Base-by-base conservation (phyloP, 176 grass and related monocot genomes). In the Zizania latifolia region DNA sequence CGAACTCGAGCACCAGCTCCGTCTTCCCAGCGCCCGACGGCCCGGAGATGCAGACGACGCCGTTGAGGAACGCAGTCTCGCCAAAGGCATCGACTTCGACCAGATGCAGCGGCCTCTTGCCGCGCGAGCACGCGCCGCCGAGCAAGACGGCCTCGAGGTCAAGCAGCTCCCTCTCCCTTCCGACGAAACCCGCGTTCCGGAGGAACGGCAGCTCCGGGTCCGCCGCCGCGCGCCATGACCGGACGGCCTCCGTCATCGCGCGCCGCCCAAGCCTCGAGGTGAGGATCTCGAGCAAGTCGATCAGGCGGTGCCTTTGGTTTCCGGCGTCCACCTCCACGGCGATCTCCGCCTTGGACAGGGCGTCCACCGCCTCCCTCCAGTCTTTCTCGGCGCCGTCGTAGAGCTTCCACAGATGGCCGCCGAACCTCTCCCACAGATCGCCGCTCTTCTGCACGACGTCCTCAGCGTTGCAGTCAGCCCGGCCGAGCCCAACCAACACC, bases 1-100 rank as follows among this genome's bases (percentile, higher is more conserved):
- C 92, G 62, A 81, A 94, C 70, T 88, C 88, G 0, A 94, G 53
- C 59, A 74, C 59, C 2, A 91, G 65, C 60, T 91, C 88, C 1
- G 88, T 95, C 78, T 95, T 95, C 4, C 88, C 88, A 15, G 77
- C 56, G 3, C 92, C 85, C 0, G 92, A 78, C 39, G 59, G 72
- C 33, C 88, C 92, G 21, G 63, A 62, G 32, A 94, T 69, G 62
- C 88, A 91, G 4, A 76, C 76, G 12, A 82, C 50, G 55, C 92
- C 83, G 36, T 37, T 60, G 0, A 82, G 21, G 64, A 77, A 83
- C 1, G 54, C 34, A 3, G 27, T 23, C 38, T 40, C 65, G 13
- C 34, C 24, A 36, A 48, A 17, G 16, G 6, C 45, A 10, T 19
- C 4, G 14, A 27, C 10, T 2, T 63, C 46, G 4, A 65, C 35